Evolutionary conservation across 805 yeast species (phyloP).

Genomic region (Dipodascus geniculatus): DNA sequence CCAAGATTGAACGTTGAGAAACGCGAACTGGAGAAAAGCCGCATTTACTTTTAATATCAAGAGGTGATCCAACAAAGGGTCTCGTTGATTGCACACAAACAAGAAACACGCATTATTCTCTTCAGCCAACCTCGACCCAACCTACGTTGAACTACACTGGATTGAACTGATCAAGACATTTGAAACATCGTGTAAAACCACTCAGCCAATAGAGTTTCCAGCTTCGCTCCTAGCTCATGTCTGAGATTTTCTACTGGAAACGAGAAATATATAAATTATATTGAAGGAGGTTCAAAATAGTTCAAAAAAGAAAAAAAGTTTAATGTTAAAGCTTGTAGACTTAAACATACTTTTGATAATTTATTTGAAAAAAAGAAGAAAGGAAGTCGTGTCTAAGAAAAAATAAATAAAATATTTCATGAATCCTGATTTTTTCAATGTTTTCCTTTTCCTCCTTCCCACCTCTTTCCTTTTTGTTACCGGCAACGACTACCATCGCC

Average conservation of each 20-base stretch:
- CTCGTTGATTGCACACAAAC: too few relatives aligned
- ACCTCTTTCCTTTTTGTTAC: not conserved
- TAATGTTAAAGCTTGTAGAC: not conserved
- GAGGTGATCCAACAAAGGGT: too few relatives aligned
- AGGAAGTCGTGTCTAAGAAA: not conserved
- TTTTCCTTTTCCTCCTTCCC: not conserved
- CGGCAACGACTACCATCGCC: too few relatives aligned
- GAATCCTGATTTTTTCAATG: not conserved
- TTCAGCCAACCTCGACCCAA: too few relatives aligned
- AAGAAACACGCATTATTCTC: too few relatives aligned
- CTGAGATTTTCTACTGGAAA: not conserved
- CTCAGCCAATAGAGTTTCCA: too few relatives aligned
- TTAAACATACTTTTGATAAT: not conserved
- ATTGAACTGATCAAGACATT: too few relatives aligned
- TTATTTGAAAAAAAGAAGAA: not conserved
- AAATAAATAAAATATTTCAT: not conserved
- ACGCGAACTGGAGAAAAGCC: too few relatives aligned
- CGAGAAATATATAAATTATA: not conserved
- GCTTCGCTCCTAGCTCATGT: not conserved
- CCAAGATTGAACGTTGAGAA: too few relatives aligned
- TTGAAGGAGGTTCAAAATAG: not conserved
- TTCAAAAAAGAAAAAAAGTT: not conserved
- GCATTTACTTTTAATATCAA: too few relatives aligned
- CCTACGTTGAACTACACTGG: too few relatives aligned
- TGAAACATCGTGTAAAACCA: too few relatives aligned